Evolutionary conservation across 2,329 filamentous ascomycete genomes (phyloP).

Genomic region (Aureobasidium sp.): DNA sequence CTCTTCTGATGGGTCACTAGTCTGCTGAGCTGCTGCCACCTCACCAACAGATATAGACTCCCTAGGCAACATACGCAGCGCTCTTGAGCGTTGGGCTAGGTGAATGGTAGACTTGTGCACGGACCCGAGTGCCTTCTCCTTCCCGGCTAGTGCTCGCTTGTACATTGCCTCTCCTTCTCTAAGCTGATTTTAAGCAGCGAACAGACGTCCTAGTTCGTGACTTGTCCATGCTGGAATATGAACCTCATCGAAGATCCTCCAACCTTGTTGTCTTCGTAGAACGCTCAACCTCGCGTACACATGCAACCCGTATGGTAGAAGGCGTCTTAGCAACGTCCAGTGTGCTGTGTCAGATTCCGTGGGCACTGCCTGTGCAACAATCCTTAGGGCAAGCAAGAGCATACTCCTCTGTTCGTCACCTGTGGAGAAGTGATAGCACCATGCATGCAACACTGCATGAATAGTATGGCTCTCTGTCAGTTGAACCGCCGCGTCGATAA

Average conservation of each 20-base stretch:
- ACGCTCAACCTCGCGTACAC: background rate
- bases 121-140: conserved; percentile 10
- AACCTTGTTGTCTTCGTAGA: background rate
- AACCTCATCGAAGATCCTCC: background rate
- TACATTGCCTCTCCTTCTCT: conserved; percentile 14
- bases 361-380: background rate
- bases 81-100: no score
- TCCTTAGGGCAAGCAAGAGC: background rate
- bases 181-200: background rate
- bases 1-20: no score
- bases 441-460: background rate
- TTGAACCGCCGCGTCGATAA: background rate
- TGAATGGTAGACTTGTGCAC: conserved; percentile 7
- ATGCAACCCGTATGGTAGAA: background rate
- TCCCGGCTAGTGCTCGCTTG: conserved; percentile 11
- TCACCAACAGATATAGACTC: no score
- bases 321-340: background rate
- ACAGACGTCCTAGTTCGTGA: background rate
- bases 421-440: background rate
- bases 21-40: no score
- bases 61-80: no score
- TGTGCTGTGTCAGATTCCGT: background rate
- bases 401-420: background rate
- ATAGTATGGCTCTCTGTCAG: background rate
- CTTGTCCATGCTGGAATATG: background rate